A percentile compares a stretch with the other conserved stretches of the same genome.
Evolutionary conservation across 2,329 filamentous ascomycete genomes (phyloP).

Genomic region (Thielaviopsis ethacetica): DNA sequence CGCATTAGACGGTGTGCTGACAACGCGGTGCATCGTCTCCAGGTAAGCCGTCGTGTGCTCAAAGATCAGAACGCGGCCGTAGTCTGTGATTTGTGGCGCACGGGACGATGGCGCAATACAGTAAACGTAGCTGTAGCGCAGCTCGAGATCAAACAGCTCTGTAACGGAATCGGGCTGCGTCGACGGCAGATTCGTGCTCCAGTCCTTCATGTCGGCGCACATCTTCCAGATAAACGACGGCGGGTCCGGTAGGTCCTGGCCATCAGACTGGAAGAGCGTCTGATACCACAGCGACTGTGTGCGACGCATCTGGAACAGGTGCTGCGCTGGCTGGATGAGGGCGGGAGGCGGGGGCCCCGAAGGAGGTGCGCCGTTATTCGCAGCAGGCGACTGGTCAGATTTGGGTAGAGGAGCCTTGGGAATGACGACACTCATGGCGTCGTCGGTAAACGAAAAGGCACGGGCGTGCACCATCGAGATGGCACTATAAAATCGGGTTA

Average conservation of each 20-base stretch:
- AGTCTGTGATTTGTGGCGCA: conserved; percentile 55
- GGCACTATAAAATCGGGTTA: conserved; percentile 34
- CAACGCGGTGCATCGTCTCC: conserved; percentile 52
- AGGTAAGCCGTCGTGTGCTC: conserved; percentile 76
- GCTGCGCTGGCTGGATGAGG: conserved; percentile 49
- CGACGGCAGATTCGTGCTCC: conserved; percentile 61
- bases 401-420: conserved; percentile 33
- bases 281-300: conserved; percentile 85
- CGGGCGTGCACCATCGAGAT: conserved; percentile 79
- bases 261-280: conserved; percentile 64
- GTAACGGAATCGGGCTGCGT: conserved; percentile 48
- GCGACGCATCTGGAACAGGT: conserved; percentile 69
- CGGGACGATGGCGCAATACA: conserved; percentile 67
- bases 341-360: conserved; percentile 25
- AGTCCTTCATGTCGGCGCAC: conserved; percentile 61
- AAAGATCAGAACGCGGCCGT: conserved; percentile 67
- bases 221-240: conserved; percentile 59
- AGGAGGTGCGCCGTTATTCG: conserved; percentile 25
- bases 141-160: conserved; percentile 70
- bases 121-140: conserved; percentile 83
- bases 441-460: conserved; percentile 87
- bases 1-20: conserved; percentile 39
- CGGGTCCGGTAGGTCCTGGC: conserved; percentile 49
- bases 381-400: conserved; percentile 5
- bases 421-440: conserved; percentile 66